Evolutionary conservation across 768 basidiomycete genomes (phyloP).

Genomic region (Kwoniella mangroviensis): DNA sequence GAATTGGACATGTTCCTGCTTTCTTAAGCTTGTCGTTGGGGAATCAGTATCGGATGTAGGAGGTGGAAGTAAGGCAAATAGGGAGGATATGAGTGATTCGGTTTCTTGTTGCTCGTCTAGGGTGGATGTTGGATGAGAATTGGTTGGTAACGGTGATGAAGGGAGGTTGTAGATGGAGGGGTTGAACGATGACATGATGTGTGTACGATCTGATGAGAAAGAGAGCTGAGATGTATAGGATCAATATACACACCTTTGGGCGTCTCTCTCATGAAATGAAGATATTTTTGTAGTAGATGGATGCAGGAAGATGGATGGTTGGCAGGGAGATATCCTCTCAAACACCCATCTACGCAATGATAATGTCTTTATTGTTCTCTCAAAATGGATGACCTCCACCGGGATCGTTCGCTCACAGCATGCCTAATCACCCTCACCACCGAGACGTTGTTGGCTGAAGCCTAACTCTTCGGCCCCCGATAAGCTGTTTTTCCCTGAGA

Average conservation of each 20-base stretch:
- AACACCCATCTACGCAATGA: background rate
- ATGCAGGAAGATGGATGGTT: no score
- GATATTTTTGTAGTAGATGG: no score
- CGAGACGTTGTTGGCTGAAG: background rate
- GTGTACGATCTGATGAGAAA: background rate
- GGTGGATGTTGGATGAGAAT: conserved; percentile 72
- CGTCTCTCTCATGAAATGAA: no score
- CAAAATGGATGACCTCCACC: conserved; percentile 21
- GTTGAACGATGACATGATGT: conserved; percentile 29
- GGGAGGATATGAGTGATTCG: conserved; percentile 48
- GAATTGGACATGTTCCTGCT: conserved; percentile 74
- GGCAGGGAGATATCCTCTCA: no score
- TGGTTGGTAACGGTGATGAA: conserved; percentile 34
- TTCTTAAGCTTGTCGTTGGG: conserved; percentile 60
- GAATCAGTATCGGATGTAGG: conserved; percentile 1
- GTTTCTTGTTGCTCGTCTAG: conserved; percentile 71
- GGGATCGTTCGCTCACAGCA: background rate
- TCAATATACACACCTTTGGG: no score
- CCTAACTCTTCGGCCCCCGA: background rate
- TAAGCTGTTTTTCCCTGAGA: background rate
- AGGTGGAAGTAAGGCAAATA: conserved; percentile 29
- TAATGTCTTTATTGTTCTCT: conserved; percentile 25
- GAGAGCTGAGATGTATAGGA: no score
- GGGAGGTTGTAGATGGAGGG: conserved; percentile 50
- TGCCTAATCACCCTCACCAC: background rate